Evolutionary conservation across 2,329 filamentous ascomycete species (phyloP).

Genomic region (Colletotrichum sp.): DNA sequence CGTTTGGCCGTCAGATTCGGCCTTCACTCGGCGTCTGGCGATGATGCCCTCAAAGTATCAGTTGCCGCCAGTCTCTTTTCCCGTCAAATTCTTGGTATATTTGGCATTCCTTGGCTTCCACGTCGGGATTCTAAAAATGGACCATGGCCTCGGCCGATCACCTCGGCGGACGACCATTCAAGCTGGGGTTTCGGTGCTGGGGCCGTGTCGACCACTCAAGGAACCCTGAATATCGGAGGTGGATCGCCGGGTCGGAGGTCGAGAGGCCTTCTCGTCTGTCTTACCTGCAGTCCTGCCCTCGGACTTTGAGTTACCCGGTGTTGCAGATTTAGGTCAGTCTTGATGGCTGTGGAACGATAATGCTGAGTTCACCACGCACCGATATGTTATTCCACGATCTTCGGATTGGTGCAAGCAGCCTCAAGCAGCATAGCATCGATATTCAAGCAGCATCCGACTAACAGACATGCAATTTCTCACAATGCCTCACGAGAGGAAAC

Average conservation of each 20-base stretch:
- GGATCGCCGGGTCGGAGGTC: not conserved
- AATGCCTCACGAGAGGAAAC: not conserved
- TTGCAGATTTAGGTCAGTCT: not conserved
- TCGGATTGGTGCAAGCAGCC: not conserved
- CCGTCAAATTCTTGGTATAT: not conserved
- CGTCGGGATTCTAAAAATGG: not conserved
- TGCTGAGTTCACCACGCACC: not conserved
- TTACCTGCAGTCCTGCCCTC: not conserved
- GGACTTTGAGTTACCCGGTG: not conserved
- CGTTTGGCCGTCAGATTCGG: not conserved
- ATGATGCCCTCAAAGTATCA: conserved; percentile 8
- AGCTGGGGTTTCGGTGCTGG: not conserved
- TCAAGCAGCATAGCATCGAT: not conserved
- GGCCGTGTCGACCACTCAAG: not conserved
- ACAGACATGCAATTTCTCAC: not conserved
- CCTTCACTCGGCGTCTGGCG: not conserved
- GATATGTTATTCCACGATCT: not conserved
- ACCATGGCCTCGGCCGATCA: not conserved
- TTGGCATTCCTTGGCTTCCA: not conserved
- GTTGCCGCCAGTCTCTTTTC: not conserved
- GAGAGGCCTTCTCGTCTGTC: not conserved
- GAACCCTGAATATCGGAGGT: not conserved
- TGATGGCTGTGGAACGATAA: not conserved
- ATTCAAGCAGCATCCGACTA: not conserved
- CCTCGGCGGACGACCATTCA: not conserved